Conservation (phyloP, 768 basidiomycete genomes). For the Termitomyces sp. region DNA sequence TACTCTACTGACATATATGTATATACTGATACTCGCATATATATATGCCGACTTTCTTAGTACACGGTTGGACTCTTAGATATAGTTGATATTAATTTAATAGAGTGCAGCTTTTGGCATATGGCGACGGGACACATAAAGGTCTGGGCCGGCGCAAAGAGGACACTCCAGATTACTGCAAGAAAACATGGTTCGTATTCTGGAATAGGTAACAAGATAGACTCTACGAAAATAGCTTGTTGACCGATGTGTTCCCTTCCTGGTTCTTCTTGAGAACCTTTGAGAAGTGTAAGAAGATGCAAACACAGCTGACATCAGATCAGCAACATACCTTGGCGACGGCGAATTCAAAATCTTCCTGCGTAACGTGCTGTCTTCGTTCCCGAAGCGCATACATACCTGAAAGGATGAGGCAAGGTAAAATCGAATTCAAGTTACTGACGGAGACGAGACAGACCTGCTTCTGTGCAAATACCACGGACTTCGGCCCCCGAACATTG, state of each 20-base stretch:
- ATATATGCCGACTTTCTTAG: too few relatives aligned
- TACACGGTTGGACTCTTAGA: too few relatives aligned
- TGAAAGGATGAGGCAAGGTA: conserved; percentile 14
- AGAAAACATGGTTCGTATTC: conserved; percentile 19
- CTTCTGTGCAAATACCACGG: conserved; percentile 94
- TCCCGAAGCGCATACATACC: conserved; percentile 98
- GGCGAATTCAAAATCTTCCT: conserved; percentile 98
- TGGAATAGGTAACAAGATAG: neutral
- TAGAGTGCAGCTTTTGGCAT: too few relatives aligned
- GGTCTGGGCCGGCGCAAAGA: too few relatives aligned
- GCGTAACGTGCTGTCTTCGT: conserved; percentile 93
- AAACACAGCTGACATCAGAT: neutral
- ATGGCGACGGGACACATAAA: too few relatives aligned
- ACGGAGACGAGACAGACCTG: conserved; percentile 45
- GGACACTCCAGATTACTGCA: too few relatives aligned
- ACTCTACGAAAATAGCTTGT: conserved; percentile 84
- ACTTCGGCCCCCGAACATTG: conserved; percentile 98
- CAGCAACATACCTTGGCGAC: conserved; percentile 71
- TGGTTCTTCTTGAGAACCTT: conserved; percentile 90
- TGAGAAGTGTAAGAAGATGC: conserved; percentile 3
- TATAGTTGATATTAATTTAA: too few relatives aligned
- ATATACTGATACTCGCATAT: too few relatives aligned
- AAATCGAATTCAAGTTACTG: neutral
- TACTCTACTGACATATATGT: too few relatives aligned
- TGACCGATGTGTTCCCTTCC: conserved; percentile 89